Conservation (phyloP, 2,329 filamentous ascomycete genomes). For the Chaetothyriales sp. region DNA sequence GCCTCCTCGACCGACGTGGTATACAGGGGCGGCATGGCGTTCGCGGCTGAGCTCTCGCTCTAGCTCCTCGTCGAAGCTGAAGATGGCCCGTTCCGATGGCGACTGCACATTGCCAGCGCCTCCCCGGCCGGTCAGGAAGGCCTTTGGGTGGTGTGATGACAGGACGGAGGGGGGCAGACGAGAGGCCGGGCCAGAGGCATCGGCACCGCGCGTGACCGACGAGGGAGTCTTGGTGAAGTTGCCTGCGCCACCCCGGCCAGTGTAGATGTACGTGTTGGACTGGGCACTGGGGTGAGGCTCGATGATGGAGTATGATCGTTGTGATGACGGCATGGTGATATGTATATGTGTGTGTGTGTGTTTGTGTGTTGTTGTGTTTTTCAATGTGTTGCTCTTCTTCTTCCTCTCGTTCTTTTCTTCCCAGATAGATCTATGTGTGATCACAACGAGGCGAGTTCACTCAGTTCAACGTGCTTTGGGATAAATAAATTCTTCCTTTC, state of each 20-base stretch:
- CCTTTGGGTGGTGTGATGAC: constrained; percentile 25
- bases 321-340: constrained; percentile 19
- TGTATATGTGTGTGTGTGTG: constrained; percentile 5
- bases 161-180: constrained; percentile 23
- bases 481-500: too few species aligned
- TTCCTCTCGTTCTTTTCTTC: too few species aligned
- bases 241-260: constrained; percentile 49
- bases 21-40: constrained; percentile 42
- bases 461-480: too few species aligned
- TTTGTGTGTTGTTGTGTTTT: constrained; percentile 1
- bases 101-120: constrained; percentile 41
- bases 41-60: constrained; percentile 40
- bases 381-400: too few species aligned
- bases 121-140: constrained; percentile 36
- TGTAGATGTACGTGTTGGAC: constrained; percentile 31
- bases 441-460: too few species aligned
- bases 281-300: constrained; percentile 46
- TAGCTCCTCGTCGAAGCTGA: constrained; percentile 53
- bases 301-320: constrained; percentile 37
- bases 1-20: constrained; percentile 48
- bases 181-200: constrained; percentile 34
- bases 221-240: constrained; percentile 43
- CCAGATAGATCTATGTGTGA: too few species aligned
- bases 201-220: constrained; percentile 33
- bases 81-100: constrained; percentile 40